Conservation (phyloP, 495 filamentous ascomycete species). For the Hypoxylon rickii region DNA sequence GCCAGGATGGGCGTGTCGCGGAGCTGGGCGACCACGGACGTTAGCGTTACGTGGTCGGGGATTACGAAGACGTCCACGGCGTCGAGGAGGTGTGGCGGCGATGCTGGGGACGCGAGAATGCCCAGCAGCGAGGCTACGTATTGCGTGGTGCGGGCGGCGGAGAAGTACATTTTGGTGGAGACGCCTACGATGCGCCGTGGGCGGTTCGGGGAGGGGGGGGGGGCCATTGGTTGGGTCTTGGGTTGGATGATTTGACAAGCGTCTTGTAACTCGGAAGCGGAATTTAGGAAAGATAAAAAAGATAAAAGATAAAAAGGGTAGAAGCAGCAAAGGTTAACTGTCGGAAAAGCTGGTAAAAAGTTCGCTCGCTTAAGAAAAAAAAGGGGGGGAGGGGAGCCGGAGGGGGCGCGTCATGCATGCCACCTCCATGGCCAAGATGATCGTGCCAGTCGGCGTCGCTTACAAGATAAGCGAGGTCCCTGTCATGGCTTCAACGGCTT, state of each 20-base stretch:
- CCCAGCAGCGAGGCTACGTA: conserved; percentile 65
- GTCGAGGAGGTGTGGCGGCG: conserved; percentile 37
- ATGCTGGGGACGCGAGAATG: conserved; percentile 42
- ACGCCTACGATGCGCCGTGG: conserved; percentile 75
- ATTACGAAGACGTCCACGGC: conserved; percentile 66
- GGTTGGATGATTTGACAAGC: not conserved
- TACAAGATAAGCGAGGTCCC: not conserved
- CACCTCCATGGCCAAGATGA: not conserved
- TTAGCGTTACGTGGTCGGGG: conserved; percentile 73
- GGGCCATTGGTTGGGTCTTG: conserved; percentile 13
- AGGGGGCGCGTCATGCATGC: not conserved
- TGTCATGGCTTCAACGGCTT: not conserved
- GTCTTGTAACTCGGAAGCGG: too few species aligned
- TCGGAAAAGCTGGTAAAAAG: too few species aligned
- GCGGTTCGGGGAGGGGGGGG: conserved; percentile 48
- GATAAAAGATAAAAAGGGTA: not conserved
- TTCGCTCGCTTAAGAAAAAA: too few species aligned
- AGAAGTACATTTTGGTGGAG: conserved; percentile 86
- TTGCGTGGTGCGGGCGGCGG: conserved; percentile 61
- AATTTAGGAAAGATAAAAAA: not conserved
- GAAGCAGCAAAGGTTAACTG: too few species aligned
- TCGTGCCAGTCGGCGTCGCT: not conserved
- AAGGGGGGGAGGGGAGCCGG: not conserved
- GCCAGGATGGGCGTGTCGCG: conserved; percentile 57
- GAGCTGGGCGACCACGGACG: conserved; percentile 59